Conservation (phyloP, 306 rosid species). For the Argentina anserina region DNA sequence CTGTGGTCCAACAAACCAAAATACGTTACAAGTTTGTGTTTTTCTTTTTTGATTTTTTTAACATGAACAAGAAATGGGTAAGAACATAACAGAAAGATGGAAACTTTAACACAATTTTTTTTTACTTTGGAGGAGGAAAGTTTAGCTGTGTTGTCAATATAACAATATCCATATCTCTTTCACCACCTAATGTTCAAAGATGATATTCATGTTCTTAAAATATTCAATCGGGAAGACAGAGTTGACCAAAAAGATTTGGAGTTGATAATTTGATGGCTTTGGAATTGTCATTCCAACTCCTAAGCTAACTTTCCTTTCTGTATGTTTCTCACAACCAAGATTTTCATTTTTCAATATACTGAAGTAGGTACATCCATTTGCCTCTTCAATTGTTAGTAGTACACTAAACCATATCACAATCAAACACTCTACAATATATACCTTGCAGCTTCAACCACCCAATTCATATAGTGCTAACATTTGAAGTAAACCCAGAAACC, state of each 20-base stretch:
- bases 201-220: not conserved
- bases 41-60: not conserved
- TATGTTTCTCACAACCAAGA: not conserved
- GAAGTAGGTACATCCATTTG: not conserved
- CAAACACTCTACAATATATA: not conserved
- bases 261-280: constrained; percentile 9
- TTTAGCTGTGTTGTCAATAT: not conserved
- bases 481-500: not conserved
- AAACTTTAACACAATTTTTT: not conserved
- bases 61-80: not conserved
- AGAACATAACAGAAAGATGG: not conserved
- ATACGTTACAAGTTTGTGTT: not conserved
- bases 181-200: constrained; percentile 1
- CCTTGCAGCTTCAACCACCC: not conserved
- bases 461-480: not conserved
- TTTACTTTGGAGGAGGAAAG: not conserved
- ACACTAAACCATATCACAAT: not conserved
- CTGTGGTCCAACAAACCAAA: not conserved
- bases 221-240: not conserved
- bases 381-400: not conserved
- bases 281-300: constrained; percentile 6
- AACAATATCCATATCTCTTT: no score
- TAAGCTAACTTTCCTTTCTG: constrained; percentile 1
- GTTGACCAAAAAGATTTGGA: not conserved
- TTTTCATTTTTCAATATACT: not conserved